These are phyloP conservation scores for Glycine latifolia DNA, from an alignment of 306 rosid genomes.

Conservation along the genomic window DNA sequence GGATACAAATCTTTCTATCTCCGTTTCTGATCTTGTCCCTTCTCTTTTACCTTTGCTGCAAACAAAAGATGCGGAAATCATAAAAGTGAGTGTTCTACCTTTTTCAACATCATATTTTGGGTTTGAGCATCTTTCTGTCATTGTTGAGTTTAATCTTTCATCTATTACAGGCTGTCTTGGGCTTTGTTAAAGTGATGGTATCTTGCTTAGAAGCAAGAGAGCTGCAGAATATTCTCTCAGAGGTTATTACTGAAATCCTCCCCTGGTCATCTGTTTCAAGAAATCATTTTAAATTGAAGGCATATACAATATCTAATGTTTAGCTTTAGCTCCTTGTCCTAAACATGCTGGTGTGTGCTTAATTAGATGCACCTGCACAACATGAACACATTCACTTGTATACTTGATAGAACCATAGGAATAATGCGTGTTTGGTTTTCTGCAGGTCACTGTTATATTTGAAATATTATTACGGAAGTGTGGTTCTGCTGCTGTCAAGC, in stretches of 20 bases:
- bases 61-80: constrained; percentile 77
- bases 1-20: constrained; percentile 68
- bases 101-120: constrained; percentile 26
- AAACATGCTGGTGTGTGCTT: constrained; percentile 8
- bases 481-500: constrained; percentile 74
- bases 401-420: constrained; percentile 14
- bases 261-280: constrained; percentile 89
- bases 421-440: constrained; percentile 17
- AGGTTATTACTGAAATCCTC: constrained; percentile 63
- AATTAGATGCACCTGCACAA: constrained; percentile 10
- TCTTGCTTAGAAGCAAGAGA: constrained; percentile 69
- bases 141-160: constrained; percentile 45
- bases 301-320: constrained; percentile 45
- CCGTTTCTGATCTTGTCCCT: constrained; percentile 74
- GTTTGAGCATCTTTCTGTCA: constrained; percentile 36
- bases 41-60: constrained; percentile 83
- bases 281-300: constrained; percentile 91
- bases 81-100: constrained; percentile 67
- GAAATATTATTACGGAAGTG: constrained; percentile 89
- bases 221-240: constrained; percentile 70
- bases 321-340: not conserved
- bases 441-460: constrained; percentile 74
- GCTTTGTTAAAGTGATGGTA: constrained; percentile 89
- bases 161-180: constrained; percentile 88
- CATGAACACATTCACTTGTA: not conserved